Evolutionary conservation across 495 filamentous ascomycete genomes (phyloP).

Genomic region (Lepidopterella palustris): DNA sequence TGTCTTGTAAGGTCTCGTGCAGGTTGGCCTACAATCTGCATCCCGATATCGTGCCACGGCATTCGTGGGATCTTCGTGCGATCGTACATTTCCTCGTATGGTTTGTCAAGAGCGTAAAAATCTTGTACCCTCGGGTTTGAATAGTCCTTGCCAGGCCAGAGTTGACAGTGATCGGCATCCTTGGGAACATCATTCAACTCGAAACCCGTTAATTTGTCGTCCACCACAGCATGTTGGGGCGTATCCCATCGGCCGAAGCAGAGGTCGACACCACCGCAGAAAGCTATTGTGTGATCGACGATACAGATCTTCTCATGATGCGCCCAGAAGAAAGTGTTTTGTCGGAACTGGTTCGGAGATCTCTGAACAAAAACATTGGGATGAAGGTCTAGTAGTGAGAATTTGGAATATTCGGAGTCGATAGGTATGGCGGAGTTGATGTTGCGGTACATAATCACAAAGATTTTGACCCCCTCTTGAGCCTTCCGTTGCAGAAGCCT

Average conservation of each 20-base stretch:
- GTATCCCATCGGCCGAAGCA: conserved; percentile 98
- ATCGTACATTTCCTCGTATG: conserved; percentile 99
- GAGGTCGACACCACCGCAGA: conserved; percentile 92
- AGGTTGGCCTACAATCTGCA: conserved; percentile 97
- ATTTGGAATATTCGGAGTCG: conserved; percentile 98
- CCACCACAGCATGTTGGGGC: conserved; percentile 79
- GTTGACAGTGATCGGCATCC: conserved; percentile 88
- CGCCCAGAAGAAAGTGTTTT: conserved; percentile 99
- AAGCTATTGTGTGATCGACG: conserved; percentile 93
- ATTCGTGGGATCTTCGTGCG: conserved; percentile 79
- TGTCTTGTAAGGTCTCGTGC: conserved; percentile 90
- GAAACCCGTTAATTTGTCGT: conserved; percentile 94
- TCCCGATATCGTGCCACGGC: conserved; percentile 98
- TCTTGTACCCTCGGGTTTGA: conserved; percentile 93
- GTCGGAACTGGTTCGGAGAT: conserved; percentile 93
- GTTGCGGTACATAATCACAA: conserved; percentile 97
- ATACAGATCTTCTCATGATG: conserved; percentile 97
- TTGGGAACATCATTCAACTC: conserved; percentile 69
- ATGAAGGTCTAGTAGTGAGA: conserved; percentile 90
- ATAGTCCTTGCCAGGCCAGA: conserved; percentile 98
- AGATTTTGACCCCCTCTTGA: conserved; percentile 91
- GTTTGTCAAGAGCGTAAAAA: conserved; percentile 88
- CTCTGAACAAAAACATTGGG: conserved; percentile 94
- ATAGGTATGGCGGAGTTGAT: conserved; percentile 97
- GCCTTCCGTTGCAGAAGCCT: conserved; percentile 91